These are phyloP conservation scores for Musa acuminata DNA, from an alignment of 176 grass and related monocot species.

Conservation along the genomic window DNA sequence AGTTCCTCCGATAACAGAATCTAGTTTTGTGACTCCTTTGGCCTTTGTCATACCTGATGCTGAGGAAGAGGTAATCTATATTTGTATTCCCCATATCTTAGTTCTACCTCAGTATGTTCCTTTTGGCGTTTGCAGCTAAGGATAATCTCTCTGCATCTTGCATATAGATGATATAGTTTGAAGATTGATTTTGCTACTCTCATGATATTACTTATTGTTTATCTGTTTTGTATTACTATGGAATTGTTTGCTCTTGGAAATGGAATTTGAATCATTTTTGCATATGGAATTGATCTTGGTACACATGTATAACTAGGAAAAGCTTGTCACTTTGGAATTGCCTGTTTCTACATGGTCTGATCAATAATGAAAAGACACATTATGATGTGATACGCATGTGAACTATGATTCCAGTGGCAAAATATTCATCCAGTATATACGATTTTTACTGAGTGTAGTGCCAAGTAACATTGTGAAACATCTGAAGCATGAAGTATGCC, in stretches of 20 bases:
- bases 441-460: neutral
- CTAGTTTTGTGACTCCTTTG: constrained; percentile 50
- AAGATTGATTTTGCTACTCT: too few species aligned
- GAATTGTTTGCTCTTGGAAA: too few species aligned
- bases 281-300: neutral
- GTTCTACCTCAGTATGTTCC: constrained; percentile 6
- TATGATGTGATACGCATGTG: too few species aligned
- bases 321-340: neutral
- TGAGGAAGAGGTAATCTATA: constrained; percentile 58
- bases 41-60: constrained; percentile 62
- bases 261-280: too few species aligned
- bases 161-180: too few species aligned
- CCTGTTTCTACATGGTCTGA: neutral
- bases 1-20: constrained; percentile 56
- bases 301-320: neutral
- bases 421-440: too few species aligned
- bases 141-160: too few species aligned
- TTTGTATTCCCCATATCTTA: neutral
- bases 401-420: neutral
- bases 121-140: neutral
- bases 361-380: too few species aligned
- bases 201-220: too few species aligned
- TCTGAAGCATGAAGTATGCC: neutral
- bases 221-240: too few species aligned
- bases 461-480: neutral